Evolutionary conservation across 345 rosid genomes (phyloP).

Genomic region (Euphorbia lathyris): DNA sequence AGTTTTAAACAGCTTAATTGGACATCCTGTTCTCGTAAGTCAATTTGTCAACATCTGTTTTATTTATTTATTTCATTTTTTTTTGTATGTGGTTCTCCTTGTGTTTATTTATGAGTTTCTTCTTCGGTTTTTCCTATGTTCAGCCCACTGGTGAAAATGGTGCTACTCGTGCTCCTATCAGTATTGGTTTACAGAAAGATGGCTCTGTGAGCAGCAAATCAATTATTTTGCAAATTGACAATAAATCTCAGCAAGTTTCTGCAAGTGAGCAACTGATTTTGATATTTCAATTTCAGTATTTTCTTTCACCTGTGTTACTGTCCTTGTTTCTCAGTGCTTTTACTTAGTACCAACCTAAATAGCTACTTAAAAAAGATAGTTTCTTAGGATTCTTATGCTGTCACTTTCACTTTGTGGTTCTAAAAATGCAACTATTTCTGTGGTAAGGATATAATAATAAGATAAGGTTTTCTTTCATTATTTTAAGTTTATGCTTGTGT

Average conservation of each 20-base stretch:
- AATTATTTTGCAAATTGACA: slow-evolving; percentile 80
- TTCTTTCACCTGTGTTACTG: background rate
- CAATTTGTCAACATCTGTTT: slow-evolving; percentile 4
- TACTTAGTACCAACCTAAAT: background rate
- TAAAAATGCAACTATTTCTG: background rate
- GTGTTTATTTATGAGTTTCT: slow-evolving; percentile 1
- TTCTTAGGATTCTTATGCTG: background rate
- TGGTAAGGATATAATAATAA: too few species aligned
- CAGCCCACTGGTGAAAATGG: slow-evolving; percentile 99
- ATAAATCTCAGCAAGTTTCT: slow-evolving; percentile 85
- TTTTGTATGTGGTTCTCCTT: background rate
- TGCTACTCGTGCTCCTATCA: slow-evolving; percentile 97
- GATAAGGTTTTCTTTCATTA: too few species aligned
- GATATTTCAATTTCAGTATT: background rate
- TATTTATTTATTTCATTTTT: background rate
- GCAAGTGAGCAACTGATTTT: slow-evolving; percentile 55
- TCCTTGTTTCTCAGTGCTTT: background rate
- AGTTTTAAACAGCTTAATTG: slow-evolving; percentile 81
- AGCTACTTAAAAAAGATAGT: background rate
- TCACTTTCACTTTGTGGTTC: background rate
- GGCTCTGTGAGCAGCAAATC: slow-evolving; percentile 70
- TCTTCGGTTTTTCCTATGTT: slow-evolving; percentile 1
- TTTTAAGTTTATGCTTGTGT: too few species aligned
- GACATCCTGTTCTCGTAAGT: slow-evolving; percentile 94
- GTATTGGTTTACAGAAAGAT: slow-evolving; percentile 66